Evolutionary conservation across 331 rosid genomes (phyloP), one percentile per base, ranked within the genome.

Genomic region (Saraca asoca): DNA sequence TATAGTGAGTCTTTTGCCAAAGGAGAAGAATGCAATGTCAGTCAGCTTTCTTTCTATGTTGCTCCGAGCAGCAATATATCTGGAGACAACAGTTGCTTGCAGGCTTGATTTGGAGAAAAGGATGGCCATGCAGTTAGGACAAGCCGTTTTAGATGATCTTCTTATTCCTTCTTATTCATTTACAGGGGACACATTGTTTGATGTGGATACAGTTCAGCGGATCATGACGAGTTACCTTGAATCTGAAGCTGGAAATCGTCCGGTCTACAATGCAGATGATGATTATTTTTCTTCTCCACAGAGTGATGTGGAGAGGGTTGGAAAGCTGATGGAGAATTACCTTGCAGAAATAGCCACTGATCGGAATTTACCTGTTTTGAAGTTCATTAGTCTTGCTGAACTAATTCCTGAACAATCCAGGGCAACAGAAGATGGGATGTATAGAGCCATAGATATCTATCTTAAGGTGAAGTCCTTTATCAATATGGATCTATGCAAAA

Each of bases 51-150:
- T 94, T 17, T 84, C 96, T 6, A 88, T 84, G 99, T 81, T 94
- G 77, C 89, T 94, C 35, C 83, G 92, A 0, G 86, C 95, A 7
- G 85, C 99, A 1, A 81, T 83, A 51, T 77, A 80, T 72, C 89
- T 90, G 0, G 97, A 94, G 78, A 90, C 99, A 13, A 94, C 99
- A 2, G 92, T 94, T 61, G 95, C 99, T 73, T 94, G 97, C 75
- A 80, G 95, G 79, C 87, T 90, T 50, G 99, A 94, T 74, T 80
- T 94, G 83, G 99, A 94, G 87, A 88, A 77, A 77, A 81, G 96
- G 71, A 83, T 90, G 89, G 95, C 84, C 9, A 54, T 68, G 82
- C 95, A 90, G 62, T 75, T 94, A 77, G 84, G 83, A 49, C 89
- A 88, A 55, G 91, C 90, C 64, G 96, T 81, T 72, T 60, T 94